A percentile compares a stretch with the other conserved stretches of the same genome.
Conservation (phyloP, 768 basidiomycete genomes). For the Cyclocybe aegerita region DNA sequence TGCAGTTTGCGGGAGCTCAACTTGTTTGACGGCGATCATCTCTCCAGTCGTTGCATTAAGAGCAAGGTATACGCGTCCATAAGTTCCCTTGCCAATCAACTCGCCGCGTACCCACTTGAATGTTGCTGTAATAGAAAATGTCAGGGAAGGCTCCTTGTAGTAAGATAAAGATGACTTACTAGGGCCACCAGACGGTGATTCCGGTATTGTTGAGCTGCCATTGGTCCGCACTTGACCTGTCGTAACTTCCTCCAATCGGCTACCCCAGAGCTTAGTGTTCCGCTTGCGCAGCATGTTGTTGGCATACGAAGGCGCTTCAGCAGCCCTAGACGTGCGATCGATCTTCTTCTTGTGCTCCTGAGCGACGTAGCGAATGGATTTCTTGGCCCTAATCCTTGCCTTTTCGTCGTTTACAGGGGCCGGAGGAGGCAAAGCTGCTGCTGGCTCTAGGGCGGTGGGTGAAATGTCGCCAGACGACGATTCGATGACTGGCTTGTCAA, state of each 20-base stretch:
- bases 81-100: constrained; percentile 95
- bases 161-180: constrained; percentile 48
- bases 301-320: constrained; percentile 46
- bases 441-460: constrained; percentile 62
- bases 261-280: constrained; percentile 96
- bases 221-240: constrained; percentile 60
- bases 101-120: constrained; percentile 99
- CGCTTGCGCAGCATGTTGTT: constrained; percentile 65
- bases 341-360: constrained; percentile 81
- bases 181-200: constrained; percentile 62
- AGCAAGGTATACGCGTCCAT: constrained; percentile 94
- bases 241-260: constrained; percentile 89
- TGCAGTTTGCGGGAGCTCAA: constrained; percentile 88
- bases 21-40: constrained; percentile 99
- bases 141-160: constrained; percentile 12
- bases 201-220: constrained; percentile 42
- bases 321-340: constrained; percentile 62
- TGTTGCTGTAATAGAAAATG: constrained; percentile 52
- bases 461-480: constrained; percentile 77
- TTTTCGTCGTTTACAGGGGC: constrained; percentile 24
- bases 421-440: constrained; percentile 35
- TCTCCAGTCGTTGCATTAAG: constrained; percentile 96
- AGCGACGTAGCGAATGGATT: constrained; percentile 91
- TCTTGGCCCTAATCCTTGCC: constrained; percentile 63
- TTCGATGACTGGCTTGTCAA: constrained; percentile 95